phyloP scores from a whole-genome alignment of 2,329 filamentous ascomycete species.

The Exophiala xenobiotica region DNA sequence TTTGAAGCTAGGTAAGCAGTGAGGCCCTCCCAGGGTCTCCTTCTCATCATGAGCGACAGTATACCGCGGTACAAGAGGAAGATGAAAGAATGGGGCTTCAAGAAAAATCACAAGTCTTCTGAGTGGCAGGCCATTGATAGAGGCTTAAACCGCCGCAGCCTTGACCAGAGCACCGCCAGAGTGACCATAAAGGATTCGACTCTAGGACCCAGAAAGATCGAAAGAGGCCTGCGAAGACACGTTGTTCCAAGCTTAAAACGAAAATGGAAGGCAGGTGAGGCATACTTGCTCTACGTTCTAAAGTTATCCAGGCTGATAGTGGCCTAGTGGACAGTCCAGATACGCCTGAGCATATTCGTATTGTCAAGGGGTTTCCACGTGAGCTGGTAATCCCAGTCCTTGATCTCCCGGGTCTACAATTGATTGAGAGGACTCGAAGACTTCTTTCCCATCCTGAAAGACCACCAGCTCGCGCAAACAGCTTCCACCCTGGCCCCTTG shows the following conservation, averaged over 20 bases:
- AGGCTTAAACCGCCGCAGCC: conserved; percentile 2
- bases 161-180: background rate
- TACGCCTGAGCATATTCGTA: background rate
- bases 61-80: conserved; percentile 13
- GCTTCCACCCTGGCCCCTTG: too few relatives aligned
- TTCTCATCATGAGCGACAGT: background rate
- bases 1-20: conserved; percentile 8
- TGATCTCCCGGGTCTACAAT: background rate
- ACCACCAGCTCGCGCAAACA: too few relatives aligned
- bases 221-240: conserved; percentile 6
- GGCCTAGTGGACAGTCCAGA: background rate
- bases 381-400: background rate
- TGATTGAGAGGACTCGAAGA: background rate
- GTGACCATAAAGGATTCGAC: background rate
- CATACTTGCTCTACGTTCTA: background rate
- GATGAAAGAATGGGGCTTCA: conserved; percentile 9
- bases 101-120: conserved; percentile 12
- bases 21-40: too few relatives aligned
- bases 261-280: background rate
- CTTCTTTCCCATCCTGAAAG: too few relatives aligned
- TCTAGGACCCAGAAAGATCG: background rate
- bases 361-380: background rate
- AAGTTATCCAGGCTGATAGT: background rate
- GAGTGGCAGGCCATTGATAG: background rate
- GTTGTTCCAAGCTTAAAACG: conserved; percentile 1